Evolutionary conservation across 116 monocot species (phyloP).

Genomic region (Dioscorea cayenensis): DNA sequence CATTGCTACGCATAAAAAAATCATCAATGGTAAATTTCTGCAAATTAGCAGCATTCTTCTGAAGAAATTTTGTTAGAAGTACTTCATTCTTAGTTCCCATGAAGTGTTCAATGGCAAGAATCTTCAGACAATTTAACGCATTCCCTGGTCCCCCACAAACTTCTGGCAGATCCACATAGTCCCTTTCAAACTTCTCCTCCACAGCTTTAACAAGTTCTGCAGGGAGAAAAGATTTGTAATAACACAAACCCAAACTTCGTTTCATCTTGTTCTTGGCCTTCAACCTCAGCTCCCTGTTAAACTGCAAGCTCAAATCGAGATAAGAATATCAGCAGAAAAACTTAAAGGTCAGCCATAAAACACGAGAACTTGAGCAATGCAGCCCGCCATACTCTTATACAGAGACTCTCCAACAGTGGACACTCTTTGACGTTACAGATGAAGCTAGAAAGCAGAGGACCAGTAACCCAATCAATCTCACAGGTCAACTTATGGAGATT

Average conservation of each 20-base stretch:
- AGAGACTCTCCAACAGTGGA: constrained; percentile 3
- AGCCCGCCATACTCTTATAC: background rate
- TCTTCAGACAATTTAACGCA: background rate
- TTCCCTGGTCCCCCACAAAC: background rate
- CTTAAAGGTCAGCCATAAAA: background rate
- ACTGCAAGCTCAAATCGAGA: background rate
- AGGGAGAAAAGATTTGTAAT: too few relatives aligned
- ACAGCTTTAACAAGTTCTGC: too few relatives aligned
- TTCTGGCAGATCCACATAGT: too few relatives aligned
- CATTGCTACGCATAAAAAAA: constrained; percentile 1
- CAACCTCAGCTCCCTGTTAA: background rate
- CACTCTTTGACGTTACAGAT: constrained; percentile 4
- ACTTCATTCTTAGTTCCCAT: constrained; percentile 10
- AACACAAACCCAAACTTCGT: too few relatives aligned
- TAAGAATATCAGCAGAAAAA: background rate
- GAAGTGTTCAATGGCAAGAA: background rate
- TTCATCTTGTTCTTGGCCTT: too few relatives aligned
- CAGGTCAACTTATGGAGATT: constrained; percentile 3
- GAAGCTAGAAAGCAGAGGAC: background rate
- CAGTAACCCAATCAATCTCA: constrained; percentile 11
- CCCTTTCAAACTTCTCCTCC: too few relatives aligned
- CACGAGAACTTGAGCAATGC: background rate
- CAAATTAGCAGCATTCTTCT: constrained; percentile 2
- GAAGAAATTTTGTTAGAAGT: constrained; percentile 2
- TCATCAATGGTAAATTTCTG: background rate